Conservation (phyloP, 164 flowering plant genomes). For the Protea cynaroides region DNA sequence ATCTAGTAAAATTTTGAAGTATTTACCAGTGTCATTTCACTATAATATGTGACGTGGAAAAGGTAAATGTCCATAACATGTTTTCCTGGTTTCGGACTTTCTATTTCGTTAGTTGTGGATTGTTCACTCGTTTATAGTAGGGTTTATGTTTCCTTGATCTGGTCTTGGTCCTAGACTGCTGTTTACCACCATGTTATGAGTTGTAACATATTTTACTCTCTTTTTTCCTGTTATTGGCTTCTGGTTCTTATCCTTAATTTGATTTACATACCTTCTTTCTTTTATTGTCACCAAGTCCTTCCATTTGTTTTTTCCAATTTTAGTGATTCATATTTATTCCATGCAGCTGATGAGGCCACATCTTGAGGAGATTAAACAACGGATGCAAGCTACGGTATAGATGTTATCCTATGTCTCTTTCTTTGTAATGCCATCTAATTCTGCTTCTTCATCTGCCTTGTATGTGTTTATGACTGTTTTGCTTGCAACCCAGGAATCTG, state of each 20-base stretch:
- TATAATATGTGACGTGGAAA: neutral
- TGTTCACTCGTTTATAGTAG: too few species aligned
- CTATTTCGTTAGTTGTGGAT: too few species aligned
- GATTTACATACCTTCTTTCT: neutral
- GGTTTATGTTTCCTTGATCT: too few species aligned
- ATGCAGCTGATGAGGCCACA: conserved; percentile 61
- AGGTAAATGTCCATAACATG: too few species aligned
- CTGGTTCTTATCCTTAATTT: neutral
- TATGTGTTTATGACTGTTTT: too few species aligned
- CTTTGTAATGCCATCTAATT: too few species aligned
- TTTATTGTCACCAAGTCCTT: neutral
- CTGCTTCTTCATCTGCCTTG: too few species aligned
- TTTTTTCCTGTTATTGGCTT: neutral
- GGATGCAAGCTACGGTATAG: conserved; percentile 44
- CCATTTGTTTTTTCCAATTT: neutral
- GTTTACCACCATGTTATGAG: neutral
- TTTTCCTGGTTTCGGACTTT: too few species aligned
- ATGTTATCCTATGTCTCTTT: neutral
- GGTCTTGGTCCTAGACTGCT: neutral
- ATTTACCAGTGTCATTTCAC: neutral
- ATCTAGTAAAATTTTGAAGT: neutral
- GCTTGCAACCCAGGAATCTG: too few species aligned
- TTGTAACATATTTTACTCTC: neutral
- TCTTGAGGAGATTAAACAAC: conserved; percentile 48
- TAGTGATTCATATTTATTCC: conserved; percentile 9